Conservation (phyloP, 371 early-diverging fungal species). For the Paraphysoderma sedebokerense region DNA sequence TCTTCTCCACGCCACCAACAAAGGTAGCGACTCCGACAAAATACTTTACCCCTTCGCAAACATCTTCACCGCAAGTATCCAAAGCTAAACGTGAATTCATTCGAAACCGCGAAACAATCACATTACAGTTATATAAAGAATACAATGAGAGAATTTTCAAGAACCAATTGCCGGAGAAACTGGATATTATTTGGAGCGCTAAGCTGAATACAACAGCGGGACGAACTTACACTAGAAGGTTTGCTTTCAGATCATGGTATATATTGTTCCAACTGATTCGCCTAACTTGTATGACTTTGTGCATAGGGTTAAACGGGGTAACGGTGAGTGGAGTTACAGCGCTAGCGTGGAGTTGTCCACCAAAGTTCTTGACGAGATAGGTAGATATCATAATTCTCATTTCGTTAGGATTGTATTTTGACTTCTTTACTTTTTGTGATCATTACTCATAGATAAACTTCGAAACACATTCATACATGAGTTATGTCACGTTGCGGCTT, state of each 20-base stretch:
- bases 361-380: slow-evolving; percentile 14
- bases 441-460: slow-evolving; percentile 6
- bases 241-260: too few species aligned
- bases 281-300: too few species aligned
- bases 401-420: too few species aligned
- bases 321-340: slow-evolving; percentile 1
- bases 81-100: too few species aligned
- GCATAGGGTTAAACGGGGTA: slow-evolving; percentile 1
- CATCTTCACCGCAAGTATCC: too few species aligned
- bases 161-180: slow-evolving; percentile 7
- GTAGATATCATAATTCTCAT: slow-evolving; percentile 4
- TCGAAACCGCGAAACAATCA: too few species aligned
- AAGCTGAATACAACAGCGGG: slow-evolving; percentile 15
- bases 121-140: slow-evolving; percentile 9
- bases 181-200: slow-evolving; percentile 10
- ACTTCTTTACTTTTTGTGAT: too few species aligned
- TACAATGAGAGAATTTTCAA: slow-evolving; percentile 11
- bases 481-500: slow-evolving; percentile 17
- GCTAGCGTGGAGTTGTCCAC: slow-evolving; percentile 15
- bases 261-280: too few species aligned
- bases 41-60: too few species aligned
- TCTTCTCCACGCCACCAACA: too few species aligned
- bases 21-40: too few species aligned
- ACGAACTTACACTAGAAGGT: slow-evolving; percentile 6
- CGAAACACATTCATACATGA: slow-evolving; percentile 16